Conservation (phyloP, 257 asterid genomes). For the Apocynum venetum region DNA sequence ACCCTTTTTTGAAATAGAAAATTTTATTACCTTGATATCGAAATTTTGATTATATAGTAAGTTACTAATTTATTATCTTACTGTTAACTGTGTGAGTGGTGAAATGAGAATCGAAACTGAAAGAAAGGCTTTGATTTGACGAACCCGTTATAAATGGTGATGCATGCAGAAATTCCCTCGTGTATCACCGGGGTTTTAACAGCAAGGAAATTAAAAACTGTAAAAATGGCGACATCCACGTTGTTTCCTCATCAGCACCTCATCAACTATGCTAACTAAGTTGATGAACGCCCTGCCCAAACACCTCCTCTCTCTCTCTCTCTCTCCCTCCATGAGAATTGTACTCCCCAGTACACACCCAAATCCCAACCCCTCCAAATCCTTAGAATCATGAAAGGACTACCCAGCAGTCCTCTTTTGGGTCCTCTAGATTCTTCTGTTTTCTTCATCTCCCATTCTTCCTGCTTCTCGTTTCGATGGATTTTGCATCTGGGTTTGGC, state of each 20-base stretch:
- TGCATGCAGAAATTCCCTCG: neutral
- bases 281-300: constrained; percentile 3
- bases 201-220: constrained; percentile 4
- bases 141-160: neutral
- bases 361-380: neutral
- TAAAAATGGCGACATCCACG: constrained; percentile 43
- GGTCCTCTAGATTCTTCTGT: neutral
- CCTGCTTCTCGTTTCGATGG: constrained; percentile 19
- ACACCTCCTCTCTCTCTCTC: constrained; percentile 12
- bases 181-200: neutral
- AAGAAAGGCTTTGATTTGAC: no score
- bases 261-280: constrained; percentile 11
- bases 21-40: no score
- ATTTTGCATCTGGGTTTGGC: constrained; percentile 63
- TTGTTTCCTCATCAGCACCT: constrained; percentile 29
- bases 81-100: no score
- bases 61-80: no score
- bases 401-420: neutral
- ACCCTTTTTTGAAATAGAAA: no score
- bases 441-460: constrained; percentile 13
- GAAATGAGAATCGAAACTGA: neutral
- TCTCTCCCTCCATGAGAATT: constrained; percentile 18
- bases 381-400: constrained; percentile 16
- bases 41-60: no score
- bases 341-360: neutral